These are phyloP conservation scores for Corylus avellana DNA, from an alignment of 306 rosid species.

Conservation along the genomic window DNA sequence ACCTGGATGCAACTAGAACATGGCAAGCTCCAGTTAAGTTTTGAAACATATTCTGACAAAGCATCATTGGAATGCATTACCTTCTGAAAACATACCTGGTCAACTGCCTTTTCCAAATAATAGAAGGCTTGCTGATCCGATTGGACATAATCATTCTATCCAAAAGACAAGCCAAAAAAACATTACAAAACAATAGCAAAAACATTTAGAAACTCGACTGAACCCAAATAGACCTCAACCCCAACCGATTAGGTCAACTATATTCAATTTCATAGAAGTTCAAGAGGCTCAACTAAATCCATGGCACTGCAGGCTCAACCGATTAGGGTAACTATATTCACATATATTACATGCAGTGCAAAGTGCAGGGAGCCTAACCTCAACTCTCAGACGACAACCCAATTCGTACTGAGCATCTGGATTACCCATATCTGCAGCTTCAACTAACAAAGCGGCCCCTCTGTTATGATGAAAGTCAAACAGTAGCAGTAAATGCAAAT, in stretches of 20 bases:
- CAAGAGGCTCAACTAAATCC: neutral
- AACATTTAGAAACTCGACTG: neutral
- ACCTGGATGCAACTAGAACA: slow-evolving; percentile 85
- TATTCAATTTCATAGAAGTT: neutral
- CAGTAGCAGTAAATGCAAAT: neutral
- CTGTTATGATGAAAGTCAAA: slow-evolving; percentile 39
- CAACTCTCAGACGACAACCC: slow-evolving; percentile 80
- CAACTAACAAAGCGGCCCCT: slow-evolving; percentile 85
- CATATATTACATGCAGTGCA: slow-evolving; percentile 1
- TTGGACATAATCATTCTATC: slow-evolving; percentile 75
- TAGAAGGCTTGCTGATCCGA: slow-evolving; percentile 91
- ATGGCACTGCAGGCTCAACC: neutral
- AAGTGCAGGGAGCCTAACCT: slow-evolving; percentile 48
- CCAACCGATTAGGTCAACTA: neutral
- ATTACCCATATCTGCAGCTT: slow-evolving; percentile 96
- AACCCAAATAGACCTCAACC: neutral
- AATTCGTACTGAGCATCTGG: slow-evolving; percentile 84
- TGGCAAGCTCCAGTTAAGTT: slow-evolving; percentile 41
- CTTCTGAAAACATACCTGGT: slow-evolving; percentile 61
- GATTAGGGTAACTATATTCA: neutral
- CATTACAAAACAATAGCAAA: neutral
- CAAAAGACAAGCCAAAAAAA: slow-evolving; percentile 10
- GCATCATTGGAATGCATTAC: slow-evolving; percentile 20
- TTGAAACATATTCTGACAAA: slow-evolving; percentile 17
- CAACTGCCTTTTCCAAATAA: slow-evolving; percentile 93